Evolutionary conservation across 495 filamentous ascomycete species (phyloP), one percentile per base, ranked within the genome.

Genomic region (Penicillium mononematosum): DNA sequence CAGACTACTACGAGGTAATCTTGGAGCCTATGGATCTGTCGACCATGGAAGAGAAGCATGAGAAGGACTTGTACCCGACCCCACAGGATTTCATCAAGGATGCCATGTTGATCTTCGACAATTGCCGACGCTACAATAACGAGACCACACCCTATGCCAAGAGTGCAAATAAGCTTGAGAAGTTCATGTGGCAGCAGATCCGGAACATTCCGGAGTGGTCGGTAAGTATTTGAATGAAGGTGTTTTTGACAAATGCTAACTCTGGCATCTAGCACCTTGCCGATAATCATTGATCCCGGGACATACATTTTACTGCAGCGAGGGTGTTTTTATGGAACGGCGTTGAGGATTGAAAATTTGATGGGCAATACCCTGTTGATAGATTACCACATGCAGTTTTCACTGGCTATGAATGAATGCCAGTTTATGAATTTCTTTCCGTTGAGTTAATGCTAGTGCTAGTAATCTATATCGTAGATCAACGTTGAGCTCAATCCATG

Each of bases 1-100:
- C 87, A 1, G 95, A 98, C 68, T 98, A 98, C 76, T 98, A 98
- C 77, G 91, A 96, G 60, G 93, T 98, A 39, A 98, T 98, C 77
- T 89, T 91, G 69, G 91, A 96, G 72, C 95, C 94, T 12, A 98
- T 98, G 94, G 94, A 98, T 70, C 77, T 98, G 41, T 85, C 81
- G 27, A 96, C 93, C 10, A 98, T 98, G 95, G 94, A 98, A 69
- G 84, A 85, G 58, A 95, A 96, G 73, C 88, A 95, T 50, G 93
- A 98, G 64, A 91, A 91, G 45, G 95, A 98, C 70, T 83, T 89
- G 67, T 98, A 98, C 66, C 83, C 84, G 9, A 91, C 84, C 0
- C 91, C 92, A 8, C 92, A 98, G 63, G 94, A 98, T 56, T 98
- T 98, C 66, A 87, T 94, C 74, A 84, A 82, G 53, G 94, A 98